These are phyloP conservation scores for Mortierella polycephala DNA, from an alignment of 371 early-diverging fungal genomes.

Conservation along the genomic window DNA sequence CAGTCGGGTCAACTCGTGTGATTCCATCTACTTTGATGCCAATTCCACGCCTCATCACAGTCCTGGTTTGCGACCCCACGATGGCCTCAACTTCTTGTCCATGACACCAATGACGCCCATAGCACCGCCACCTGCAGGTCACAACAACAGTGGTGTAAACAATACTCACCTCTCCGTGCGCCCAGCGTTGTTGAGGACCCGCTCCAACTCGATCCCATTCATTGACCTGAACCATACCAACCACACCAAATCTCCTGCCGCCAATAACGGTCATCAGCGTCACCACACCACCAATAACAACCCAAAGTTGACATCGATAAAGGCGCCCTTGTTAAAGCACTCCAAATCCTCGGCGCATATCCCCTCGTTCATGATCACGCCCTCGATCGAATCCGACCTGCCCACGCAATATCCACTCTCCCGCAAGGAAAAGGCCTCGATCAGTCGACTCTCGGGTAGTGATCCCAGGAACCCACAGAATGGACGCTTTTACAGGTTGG, in stretches of 20 bases:
- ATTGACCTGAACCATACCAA: constrained; percentile 26
- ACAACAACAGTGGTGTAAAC: neutral
- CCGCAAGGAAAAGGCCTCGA: constrained; percentile 23
- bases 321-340: constrained; percentile 30
- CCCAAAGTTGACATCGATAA: constrained; percentile 23
- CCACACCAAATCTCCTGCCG: constrained; percentile 1
- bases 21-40: constrained; percentile 52
- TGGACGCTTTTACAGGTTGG: constrained; percentile 35
- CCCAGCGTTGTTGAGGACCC: constrained; percentile 20
- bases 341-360: constrained; percentile 46
- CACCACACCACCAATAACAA: constrained; percentile 13
- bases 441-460: constrained; percentile 18
- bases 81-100: constrained; percentile 44
- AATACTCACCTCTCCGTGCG: constrained; percentile 10
- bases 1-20: constrained; percentile 52
- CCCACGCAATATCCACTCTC: constrained; percentile 44
- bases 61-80: constrained; percentile 46
- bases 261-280: constrained; percentile 5
- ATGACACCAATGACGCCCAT: constrained; percentile 54
- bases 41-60: constrained; percentile 44
- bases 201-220: constrained; percentile 46
- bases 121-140: constrained; percentile 32
- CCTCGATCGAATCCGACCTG: constrained; percentile 43
- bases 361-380: constrained; percentile 50
- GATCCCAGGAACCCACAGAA: constrained; percentile 23